Evolutionary conservation across 2,329 filamentous ascomycete genomes (phyloP), one percentile per base, ranked within the genome.

Genomic region (Didymella pinodella): DNA sequence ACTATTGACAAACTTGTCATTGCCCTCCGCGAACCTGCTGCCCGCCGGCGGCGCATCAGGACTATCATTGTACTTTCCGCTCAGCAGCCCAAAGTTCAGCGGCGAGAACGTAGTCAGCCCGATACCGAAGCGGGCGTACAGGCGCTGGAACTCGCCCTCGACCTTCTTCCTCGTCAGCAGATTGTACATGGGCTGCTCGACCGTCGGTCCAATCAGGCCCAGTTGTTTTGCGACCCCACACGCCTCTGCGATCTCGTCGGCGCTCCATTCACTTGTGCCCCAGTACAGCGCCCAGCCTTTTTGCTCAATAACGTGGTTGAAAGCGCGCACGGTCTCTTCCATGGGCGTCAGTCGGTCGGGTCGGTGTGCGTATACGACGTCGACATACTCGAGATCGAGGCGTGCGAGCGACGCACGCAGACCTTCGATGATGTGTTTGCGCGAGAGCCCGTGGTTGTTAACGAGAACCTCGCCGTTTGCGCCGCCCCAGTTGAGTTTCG

Each of bases 401-500:
- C 86, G 84, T 69, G 86, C 78, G 29, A 91, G 80, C 10, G 85
- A 86, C 14, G 81, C 81, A 54, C 86, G 82, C 61, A 88, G 81
- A 18, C 88, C 89, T 77, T 91, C 89, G 61, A 91, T 79, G 56
- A 91, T 82, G 75, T 90, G 89, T 77, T 91, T 91, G 54, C 88
- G 82, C 2, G 85, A 89, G 18, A 91, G 82, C 3, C 89, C 89
- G 60, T 82, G 81, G 76, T 90, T 90, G 78, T 90, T 91, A 53
- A 88, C 81, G 2, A 81, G 79, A 0, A 70, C 65, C 47, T 73
- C 68, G 29, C 68, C 85, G 69, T 86, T 85, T 5, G 83, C 84
- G 16, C 66, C 72, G 52, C 88, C 88, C 83, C 84, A 90, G 78
- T 89, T 65, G 61, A 83, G 81, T 29, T 62, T 62, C 16, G 84